Evolutionary conservation across 768 basidiomycete genomes (phyloP).

Genomic region (Amyloporia xantha): DNA sequence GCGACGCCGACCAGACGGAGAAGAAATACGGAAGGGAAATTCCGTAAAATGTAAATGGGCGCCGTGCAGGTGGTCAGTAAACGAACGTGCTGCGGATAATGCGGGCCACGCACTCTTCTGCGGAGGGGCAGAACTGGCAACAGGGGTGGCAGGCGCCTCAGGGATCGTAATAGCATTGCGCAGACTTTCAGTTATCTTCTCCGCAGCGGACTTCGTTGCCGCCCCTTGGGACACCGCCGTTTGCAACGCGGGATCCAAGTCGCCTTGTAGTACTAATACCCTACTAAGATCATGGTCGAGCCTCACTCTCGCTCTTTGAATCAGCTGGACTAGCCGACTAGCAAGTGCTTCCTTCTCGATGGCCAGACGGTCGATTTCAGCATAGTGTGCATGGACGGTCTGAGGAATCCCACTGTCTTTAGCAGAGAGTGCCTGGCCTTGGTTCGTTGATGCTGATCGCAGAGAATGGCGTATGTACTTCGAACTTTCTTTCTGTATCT

Average conservation of each 20-base stretch:
- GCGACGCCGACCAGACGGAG: too few relatives aligned
- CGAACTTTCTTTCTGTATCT: conserved; percentile 37
- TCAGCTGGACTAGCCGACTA: conserved; percentile 36
- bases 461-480: conserved; percentile 39
- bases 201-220: conserved; percentile 28
- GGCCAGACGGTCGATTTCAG: conserved; percentile 27
- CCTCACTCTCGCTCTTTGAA: conserved; percentile 39
- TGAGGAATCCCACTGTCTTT: conserved; percentile 34
- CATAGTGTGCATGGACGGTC: conserved; percentile 25
- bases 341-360: conserved; percentile 39
- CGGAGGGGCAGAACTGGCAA: conserved; percentile 11
- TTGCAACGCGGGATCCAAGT: conserved; percentile 32
- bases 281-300: conserved; percentile 40
- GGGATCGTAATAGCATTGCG: conserved; percentile 28
- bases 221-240: conserved; percentile 22
- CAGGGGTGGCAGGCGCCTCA: conserved; percentile 15
- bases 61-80: neutral
- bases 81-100: neutral
- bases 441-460: conserved; percentile 23
- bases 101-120: neutral
- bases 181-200: conserved; percentile 34
- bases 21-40: too few relatives aligned
- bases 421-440: conserved; percentile 16
- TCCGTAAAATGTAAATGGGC: too few relatives aligned
- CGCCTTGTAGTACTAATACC: conserved; percentile 40